Evolutionary conservation across 345 rosid genomes (phyloP).

Genomic region (Pugionium cornutum): DNA sequence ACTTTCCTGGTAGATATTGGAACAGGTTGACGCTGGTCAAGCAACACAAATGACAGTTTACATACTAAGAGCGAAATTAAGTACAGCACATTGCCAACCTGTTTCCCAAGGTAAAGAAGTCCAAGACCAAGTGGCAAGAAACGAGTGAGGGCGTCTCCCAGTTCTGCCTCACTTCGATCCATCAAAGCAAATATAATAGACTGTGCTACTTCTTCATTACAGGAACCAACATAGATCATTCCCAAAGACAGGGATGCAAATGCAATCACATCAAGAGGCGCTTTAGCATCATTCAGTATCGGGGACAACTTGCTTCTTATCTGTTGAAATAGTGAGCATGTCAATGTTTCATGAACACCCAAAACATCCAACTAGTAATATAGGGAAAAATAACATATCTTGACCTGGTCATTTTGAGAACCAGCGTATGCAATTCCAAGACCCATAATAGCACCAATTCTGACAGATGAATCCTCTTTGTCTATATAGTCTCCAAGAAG

Average conservation of each 20-base stretch:
- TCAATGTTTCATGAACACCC: constrained; percentile 9
- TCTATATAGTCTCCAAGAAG: constrained; percentile 71
- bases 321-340: constrained; percentile 46
- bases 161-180: constrained; percentile 86
- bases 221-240: constrained; percentile 87
- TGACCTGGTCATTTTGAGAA: constrained; percentile 73
- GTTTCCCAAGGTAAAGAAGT: constrained; percentile 95
- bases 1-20: constrained; percentile 56
- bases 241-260: constrained; percentile 91
- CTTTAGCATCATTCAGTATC: constrained; percentile 66
- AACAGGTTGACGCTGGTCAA: constrained; percentile 19
- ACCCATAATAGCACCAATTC: constrained; percentile 98
- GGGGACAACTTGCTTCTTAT: constrained; percentile 62
- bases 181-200: constrained; percentile 82
- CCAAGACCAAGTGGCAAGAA: constrained; percentile 94
- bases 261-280: constrained; percentile 82
- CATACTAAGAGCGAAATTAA: background rate
- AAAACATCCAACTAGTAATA: constrained; percentile 21
- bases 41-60: constrained; percentile 1
- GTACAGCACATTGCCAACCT: constrained; percentile 48
- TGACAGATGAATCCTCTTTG: constrained; percentile 78
- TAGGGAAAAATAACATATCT: constrained; percentile 17
- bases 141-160: constrained; percentile 77
- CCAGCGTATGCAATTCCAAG: constrained; percentile 96
- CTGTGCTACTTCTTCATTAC: constrained; percentile 95